These are phyloP conservation scores for Myriosclerotinia scirpicola DNA, from an alignment of 2,329 filamentous ascomycete genomes.

Conservation along the genomic window DNA sequence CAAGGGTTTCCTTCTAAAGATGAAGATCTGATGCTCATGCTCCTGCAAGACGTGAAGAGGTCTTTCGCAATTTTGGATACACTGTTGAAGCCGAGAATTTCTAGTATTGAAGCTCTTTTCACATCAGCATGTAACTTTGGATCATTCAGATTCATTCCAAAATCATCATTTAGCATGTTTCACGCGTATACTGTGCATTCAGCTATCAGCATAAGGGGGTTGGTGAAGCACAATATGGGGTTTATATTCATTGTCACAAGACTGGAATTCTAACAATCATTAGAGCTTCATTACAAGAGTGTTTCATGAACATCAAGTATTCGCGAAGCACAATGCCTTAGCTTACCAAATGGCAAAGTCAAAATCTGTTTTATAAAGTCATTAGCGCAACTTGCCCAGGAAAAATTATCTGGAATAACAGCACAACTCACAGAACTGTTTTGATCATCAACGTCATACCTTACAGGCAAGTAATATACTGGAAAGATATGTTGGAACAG, in stretches of 20 bases:
- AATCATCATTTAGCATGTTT: neutral
- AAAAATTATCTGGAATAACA: too few relatives aligned
- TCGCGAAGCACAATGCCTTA: too few relatives aligned
- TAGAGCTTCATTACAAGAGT: neutral
- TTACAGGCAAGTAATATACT: too few relatives aligned
- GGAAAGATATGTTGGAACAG: too few relatives aligned
- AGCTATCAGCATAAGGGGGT: neutral
- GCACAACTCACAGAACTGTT: too few relatives aligned
- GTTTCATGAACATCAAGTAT: neutral
- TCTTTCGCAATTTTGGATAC: neutral
- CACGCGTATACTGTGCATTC: neutral
- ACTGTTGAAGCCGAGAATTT: neutral
- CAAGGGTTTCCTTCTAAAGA: neutral
- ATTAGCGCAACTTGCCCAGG: too few relatives aligned
- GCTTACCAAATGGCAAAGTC: too few relatives aligned
- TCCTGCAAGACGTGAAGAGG: neutral
- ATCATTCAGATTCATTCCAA: too few relatives aligned
- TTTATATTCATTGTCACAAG: neutral
- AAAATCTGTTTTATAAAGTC: too few relatives aligned
- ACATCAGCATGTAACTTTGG: neutral
- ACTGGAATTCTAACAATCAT: neutral
- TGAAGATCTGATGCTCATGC: neutral
- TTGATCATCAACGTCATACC: too few relatives aligned
- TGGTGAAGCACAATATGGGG: neutral
- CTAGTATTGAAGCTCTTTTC: neutral